Percentiles rank a stretch among this genome's conserved stretches.
phyloP scores from a whole-genome alignment of 805 yeast species.

The Starmerella floricola region DNA sequence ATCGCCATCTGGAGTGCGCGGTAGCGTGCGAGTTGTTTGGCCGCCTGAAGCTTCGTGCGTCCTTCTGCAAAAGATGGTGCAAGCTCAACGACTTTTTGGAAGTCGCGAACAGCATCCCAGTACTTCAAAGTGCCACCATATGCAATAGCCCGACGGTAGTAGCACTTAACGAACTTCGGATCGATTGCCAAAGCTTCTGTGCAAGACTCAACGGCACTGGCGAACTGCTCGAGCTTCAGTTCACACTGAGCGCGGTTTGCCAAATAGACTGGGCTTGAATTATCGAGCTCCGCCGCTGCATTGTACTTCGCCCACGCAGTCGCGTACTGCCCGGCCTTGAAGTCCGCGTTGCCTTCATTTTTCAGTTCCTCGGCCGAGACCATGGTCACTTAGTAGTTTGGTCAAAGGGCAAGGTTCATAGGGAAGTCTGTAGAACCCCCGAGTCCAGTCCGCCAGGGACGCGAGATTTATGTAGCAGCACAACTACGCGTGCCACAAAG shows the following conservation, averaged over 20 bases:
- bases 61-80: conserved; percentile 65
- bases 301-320: conserved; percentile 59
- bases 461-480: too few relatives aligned
- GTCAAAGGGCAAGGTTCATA: background rate
- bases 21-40: conserved; percentile 53
- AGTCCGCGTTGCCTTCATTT: conserved; percentile 53
- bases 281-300: conserved; percentile 53
- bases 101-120: conserved; percentile 59
- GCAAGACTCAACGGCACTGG: conserved; percentile 72
- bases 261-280: conserved; percentile 51
- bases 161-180: conserved; percentile 58
- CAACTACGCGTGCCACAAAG: too few relatives aligned
- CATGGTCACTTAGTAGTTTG: background rate
- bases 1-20: conserved; percentile 81
- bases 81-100: conserved; percentile 46
- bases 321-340: conserved; percentile 48
- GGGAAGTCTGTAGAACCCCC: too few relatives aligned
- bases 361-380: conserved; percentile 30
- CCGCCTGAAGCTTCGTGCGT: conserved; percentile 45
- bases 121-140: conserved; percentile 63
- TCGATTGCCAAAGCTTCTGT: conserved; percentile 57
- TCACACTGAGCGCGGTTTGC: conserved; percentile 85
- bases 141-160: conserved; percentile 79
- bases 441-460: too few relatives aligned
- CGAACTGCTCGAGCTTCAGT: conserved; percentile 75